Conservation (phyloP, 2,329 filamentous ascomycete genomes). For the Aspergillus neotritici region DNA sequence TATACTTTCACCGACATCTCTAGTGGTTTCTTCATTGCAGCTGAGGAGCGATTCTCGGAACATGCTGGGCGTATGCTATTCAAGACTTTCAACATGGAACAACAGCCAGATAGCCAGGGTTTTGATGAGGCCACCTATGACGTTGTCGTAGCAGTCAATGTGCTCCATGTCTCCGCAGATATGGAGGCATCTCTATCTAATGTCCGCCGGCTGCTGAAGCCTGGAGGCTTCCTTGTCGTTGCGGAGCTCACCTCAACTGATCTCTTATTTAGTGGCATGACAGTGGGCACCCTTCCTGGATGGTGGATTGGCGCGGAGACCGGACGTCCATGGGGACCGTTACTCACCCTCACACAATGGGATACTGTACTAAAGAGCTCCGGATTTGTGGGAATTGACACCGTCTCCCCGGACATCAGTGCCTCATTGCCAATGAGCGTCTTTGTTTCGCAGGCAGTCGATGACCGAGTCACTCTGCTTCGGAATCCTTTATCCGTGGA, state of each 20-base stretch:
- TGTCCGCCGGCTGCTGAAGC: neutral
- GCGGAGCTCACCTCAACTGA: neutral
- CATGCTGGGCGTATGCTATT: too few species aligned
- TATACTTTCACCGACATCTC: too few species aligned
- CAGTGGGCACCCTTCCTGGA: neutral
- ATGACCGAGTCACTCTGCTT: constrained; percentile 13
- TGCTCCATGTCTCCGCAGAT: too few species aligned
- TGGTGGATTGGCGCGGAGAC: constrained; percentile 16
- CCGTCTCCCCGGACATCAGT: neutral
- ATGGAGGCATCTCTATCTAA: too few species aligned
- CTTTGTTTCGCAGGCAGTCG: constrained; percentile 21
- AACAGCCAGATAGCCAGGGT: too few species aligned
- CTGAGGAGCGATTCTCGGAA: too few species aligned
- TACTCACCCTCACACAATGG: constrained; percentile 24
- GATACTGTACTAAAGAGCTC: constrained; percentile 19
- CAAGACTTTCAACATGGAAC: too few species aligned
- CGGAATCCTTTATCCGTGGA: constrained; percentile 11
- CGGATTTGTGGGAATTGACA: constrained; percentile 29
- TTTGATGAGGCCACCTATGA: too few species aligned
- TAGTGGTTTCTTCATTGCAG: too few species aligned
- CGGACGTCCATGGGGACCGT: constrained; percentile 18
- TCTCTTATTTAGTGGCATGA: neutral
- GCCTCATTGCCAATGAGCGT: constrained; percentile 4
- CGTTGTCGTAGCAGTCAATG: too few species aligned
- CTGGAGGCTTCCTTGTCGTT: neutral